Percentiles rank a stretch among this genome's conserved stretches.
Evolutionary conservation across 805 yeast genomes (phyloP).

Genomic region (Jamesozyma lodderae): DNA sequence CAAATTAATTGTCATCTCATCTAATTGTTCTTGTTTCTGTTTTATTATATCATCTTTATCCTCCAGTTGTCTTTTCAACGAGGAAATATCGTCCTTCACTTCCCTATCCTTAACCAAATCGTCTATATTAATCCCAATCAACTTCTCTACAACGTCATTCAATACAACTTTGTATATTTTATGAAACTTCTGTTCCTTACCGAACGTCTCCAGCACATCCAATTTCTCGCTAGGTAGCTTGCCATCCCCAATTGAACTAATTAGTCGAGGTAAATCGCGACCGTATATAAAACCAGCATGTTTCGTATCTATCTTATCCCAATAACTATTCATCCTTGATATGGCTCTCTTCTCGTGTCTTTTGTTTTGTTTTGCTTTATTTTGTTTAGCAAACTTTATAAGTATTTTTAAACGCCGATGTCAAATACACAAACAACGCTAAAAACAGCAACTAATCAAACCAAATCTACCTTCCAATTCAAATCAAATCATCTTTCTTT

Average conservation of each 20-base stretch:
- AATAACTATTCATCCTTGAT: conserved; percentile 15
- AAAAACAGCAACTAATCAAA: no score
- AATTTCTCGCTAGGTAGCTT: background rate
- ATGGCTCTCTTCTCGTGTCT: no score
- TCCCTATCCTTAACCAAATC: conserved; percentile 5
- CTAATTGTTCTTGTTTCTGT: conserved; percentile 16
- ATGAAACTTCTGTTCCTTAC: conserved; percentile 23
- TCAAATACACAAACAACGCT: no score
- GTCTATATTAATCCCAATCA: conserved; percentile 29
- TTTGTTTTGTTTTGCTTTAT: no score
- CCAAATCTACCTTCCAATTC: no score
- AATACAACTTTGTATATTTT: conserved; percentile 23
- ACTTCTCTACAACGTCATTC: conserved; percentile 25
- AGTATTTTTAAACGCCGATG: no score
- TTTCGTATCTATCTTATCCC: conserved; percentile 19
- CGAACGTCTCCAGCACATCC: conserved; percentile 23
- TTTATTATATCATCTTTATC: conserved; percentile 13
- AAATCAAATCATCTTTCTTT: no score
- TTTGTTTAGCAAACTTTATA: no score
- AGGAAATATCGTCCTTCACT: background rate
- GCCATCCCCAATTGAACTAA: conserved; percentile 1
- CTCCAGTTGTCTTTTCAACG: background rate
- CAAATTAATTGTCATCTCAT: conserved; percentile 11
- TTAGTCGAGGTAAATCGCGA: conserved; percentile 20
- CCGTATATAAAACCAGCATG: conserved; percentile 18